A percentile compares a stretch with the other conserved stretches of the same genome.
Conservation (phyloP, 75 land plant genomes). For the Gnetum montanum region DNA sequence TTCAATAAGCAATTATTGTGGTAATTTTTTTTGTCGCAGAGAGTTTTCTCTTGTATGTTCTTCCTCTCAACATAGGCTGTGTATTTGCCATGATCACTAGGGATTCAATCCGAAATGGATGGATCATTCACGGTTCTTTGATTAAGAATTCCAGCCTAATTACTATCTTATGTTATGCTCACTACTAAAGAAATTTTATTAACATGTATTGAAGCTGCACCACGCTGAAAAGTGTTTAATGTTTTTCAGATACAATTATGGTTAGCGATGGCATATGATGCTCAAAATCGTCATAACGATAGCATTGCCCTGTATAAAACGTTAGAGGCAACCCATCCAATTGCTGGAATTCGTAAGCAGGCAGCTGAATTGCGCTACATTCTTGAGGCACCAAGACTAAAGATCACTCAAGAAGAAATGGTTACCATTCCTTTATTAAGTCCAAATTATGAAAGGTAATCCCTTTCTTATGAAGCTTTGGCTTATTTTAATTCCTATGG, state of each 20-base stretch:
- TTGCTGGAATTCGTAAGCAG: conserved; percentile 57
- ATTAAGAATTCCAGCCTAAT: too few relatives aligned
- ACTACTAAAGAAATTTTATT: too few relatives aligned
- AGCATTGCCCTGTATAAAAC: conserved; percentile 77
- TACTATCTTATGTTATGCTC: too few relatives aligned
- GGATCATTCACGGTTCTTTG: too few relatives aligned
- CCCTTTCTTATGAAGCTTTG: not conserved
- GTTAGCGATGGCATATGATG: conserved; percentile 99
- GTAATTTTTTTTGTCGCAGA: too few relatives aligned
- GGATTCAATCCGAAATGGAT: too few relatives aligned
- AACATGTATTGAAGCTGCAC: too few relatives aligned
- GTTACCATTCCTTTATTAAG: conserved; percentile 88
- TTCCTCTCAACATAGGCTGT: too few relatives aligned
- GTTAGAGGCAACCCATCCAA: conserved; percentile 75
- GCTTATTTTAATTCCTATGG: not conserved
- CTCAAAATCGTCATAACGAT: conserved; percentile 74
- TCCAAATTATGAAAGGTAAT: conserved; percentile 69
- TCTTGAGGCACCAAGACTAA: conserved; percentile 91
- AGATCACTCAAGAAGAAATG: conserved; percentile 89
- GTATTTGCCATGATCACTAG: too few relatives aligned
- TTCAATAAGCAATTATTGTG: too few relatives aligned
- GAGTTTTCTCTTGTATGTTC: too few relatives aligned
- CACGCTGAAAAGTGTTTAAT: too few relatives aligned
- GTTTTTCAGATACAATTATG: conserved; percentile 93
- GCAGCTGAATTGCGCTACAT: conserved; percentile 94